Percentiles rank a stretch among this genome's conserved stretches.
phyloP scores from a whole-genome alignment of 192 early-diverging fungal genomes.

The Spizellomyces sp. region DNA sequence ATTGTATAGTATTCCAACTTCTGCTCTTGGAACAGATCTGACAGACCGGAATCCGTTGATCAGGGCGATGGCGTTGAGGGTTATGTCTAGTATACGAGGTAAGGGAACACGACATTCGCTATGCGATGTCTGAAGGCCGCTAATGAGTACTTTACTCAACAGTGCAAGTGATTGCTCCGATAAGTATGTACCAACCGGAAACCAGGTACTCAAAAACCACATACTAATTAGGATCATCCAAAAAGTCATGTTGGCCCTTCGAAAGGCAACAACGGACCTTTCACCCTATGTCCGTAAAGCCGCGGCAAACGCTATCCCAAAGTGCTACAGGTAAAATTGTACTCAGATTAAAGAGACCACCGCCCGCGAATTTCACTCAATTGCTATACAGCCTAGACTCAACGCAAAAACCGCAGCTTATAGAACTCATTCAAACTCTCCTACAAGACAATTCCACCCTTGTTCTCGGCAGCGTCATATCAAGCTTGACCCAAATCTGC shows the following conservation, averaged over 20 bases:
- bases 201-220: no score
- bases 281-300: constrained; percentile 94
- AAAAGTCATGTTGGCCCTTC: constrained; percentile 81
- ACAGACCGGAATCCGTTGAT: constrained; percentile 91
- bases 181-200: constrained; percentile 47
- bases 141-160: constrained; percentile 3
- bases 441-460: constrained; percentile 83
- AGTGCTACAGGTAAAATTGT: constrained; percentile 68
- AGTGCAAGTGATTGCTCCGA: constrained; percentile 88
- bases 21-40: constrained; percentile 60
- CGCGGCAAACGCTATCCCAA: constrained; percentile 88
- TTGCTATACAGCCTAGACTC: constrained; percentile 70
- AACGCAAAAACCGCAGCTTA: constrained; percentile 70
- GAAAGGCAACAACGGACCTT: constrained; percentile 80
- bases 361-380: background rate
- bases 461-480: constrained; percentile 84
- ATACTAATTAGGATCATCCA: background rate
- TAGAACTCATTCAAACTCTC: constrained; percentile 74
- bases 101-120: constrained; percentile 10
- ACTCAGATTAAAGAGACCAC: background rate
- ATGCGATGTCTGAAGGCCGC: constrained; percentile 4
- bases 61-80: constrained; percentile 91
- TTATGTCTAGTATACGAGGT: constrained; percentile 90
- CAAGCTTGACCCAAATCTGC: constrained; percentile 85
- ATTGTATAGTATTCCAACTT: constrained; percentile 10